Evolutionary conservation across 306 rosid species (phyloP).

Genomic region (Cicer yamashitae): DNA sequence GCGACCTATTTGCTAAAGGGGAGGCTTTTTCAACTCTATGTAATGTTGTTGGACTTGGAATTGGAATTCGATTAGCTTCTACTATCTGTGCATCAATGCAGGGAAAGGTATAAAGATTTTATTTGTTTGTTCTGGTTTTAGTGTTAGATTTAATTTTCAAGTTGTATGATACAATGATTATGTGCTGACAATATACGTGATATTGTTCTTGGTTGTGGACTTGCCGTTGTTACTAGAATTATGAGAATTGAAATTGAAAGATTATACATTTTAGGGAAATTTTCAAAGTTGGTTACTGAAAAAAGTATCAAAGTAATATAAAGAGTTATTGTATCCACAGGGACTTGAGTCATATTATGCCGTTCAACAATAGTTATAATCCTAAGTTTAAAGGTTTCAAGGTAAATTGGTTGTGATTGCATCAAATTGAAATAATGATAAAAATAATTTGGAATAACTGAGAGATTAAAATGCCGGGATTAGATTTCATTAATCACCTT

Average conservation of each 20-base stretch:
- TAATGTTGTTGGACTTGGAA: slow-evolving; percentile 90
- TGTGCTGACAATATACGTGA: slow-evolving; percentile 18
- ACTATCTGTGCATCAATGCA: slow-evolving; percentile 87
- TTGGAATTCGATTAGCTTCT: slow-evolving; percentile 92
- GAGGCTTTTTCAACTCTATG: slow-evolving; percentile 97
- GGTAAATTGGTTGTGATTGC: too few species aligned
- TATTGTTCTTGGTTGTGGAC: slow-evolving; percentile 11
- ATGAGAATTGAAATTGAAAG: slow-evolving; percentile 19
- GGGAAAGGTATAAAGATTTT: slow-evolving; percentile 74
- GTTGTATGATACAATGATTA: background rate
- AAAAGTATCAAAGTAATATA: too few species aligned
- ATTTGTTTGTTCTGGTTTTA: slow-evolving; percentile 11
- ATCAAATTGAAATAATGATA: too few species aligned
- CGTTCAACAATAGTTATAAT: too few species aligned
- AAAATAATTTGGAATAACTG: too few species aligned
- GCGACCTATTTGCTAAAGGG: slow-evolving; percentile 98
- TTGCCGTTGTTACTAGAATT: slow-evolving; percentile 13
- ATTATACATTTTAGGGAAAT: background rate
- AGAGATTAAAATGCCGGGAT: too few species aligned
- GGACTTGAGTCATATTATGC: too few species aligned
- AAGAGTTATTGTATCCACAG: too few species aligned
- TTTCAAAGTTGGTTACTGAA: background rate
- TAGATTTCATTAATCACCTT: too few species aligned
- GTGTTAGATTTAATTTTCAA: slow-evolving; percentile 35
- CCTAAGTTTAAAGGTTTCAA: too few species aligned